Evolutionary conservation across 805 yeast species (phyloP).

Genomic region (Starmerella roubikii): DNA sequence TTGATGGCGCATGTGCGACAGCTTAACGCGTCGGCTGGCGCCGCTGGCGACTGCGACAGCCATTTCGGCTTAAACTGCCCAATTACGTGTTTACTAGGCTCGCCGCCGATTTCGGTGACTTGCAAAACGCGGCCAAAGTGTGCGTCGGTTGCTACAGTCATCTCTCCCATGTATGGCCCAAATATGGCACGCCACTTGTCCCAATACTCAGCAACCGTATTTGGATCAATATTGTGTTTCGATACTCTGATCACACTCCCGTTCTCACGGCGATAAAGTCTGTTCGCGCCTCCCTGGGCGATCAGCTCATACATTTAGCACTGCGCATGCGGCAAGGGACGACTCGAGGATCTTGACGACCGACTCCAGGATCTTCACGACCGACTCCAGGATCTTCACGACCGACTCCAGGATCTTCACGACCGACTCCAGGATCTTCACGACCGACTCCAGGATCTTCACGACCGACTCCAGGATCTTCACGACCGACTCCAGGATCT

Average conservation of each 20-base stretch:
- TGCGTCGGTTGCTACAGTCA: slow-evolving; percentile 9
- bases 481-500: too few relatives aligned
- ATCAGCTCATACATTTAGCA: slow-evolving; percentile 2
- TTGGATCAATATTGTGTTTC: slow-evolving; percentile 27
- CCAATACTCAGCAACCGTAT: slow-evolving; percentile 25
- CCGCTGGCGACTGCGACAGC: slow-evolving; percentile 35
- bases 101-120: slow-evolving; percentile 17
- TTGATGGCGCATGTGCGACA: slow-evolving; percentile 50
- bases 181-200: slow-evolving; percentile 17
- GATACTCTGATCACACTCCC: slow-evolving; percentile 23
- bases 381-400: too few relatives aligned
- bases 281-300: slow-evolving; percentile 15
- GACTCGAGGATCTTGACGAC: too few relatives aligned
- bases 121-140: slow-evolving; percentile 9
- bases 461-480: too few relatives aligned
- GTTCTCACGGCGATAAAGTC: slow-evolving; percentile 2
- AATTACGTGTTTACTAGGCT: slow-evolving; percentile 19
- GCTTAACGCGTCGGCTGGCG: slow-evolving; percentile 27
- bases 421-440: too few relatives aligned
- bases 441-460: too few relatives aligned
- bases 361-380: too few relatives aligned
- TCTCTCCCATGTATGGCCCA: slow-evolving; percentile 13
- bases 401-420: too few relatives aligned
- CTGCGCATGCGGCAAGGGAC: too few relatives aligned
- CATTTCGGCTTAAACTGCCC: slow-evolving; percentile 52